These are phyloP conservation scores for Malus hybrid DNA, from an alignment of 331 rosid species.

Conservation along the genomic window DNA sequence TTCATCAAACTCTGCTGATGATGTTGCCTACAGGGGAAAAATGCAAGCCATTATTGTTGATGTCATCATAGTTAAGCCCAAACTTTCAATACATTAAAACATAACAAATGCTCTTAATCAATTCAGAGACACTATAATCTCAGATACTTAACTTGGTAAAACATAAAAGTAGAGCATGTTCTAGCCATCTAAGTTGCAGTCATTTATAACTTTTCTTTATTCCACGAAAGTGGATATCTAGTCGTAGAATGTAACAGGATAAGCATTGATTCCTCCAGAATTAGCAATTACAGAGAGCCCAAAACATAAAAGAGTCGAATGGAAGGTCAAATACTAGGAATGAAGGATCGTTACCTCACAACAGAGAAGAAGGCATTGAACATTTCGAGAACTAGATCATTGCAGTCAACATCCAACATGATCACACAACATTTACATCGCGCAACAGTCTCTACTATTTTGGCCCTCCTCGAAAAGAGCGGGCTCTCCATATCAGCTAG, in stretches of 20 bases:
- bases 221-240: neutral
- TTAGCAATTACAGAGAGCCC: neutral
- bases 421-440: slow-evolving; percentile 70
- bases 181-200: neutral
- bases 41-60: slow-evolving; percentile 4
- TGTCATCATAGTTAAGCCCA: slow-evolving; percentile 13
- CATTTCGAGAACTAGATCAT: slow-evolving; percentile 64
- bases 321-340: neutral
- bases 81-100: neutral
- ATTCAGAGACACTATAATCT: neutral
- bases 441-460: slow-evolving; percentile 73
- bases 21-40: slow-evolving; percentile 43
- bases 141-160: neutral
- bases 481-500: slow-evolving; percentile 61
- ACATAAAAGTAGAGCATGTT: neutral
- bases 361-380: slow-evolving; percentile 64
- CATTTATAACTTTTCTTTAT: neutral
- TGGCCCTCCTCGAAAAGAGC: slow-evolving; percentile 63
- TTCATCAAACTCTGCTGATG: slow-evolving; percentile 53
- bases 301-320: neutral
- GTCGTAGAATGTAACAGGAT: neutral
- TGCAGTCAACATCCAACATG: slow-evolving; percentile 73
- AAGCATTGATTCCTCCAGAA: neutral
- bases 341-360: slow-evolving; percentile 41
- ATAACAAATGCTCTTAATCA: neutral